Evolutionary conservation across 2,329 filamentous ascomycete species (phyloP), one percentile per base, ranked within the genome.

Genomic region (Colletotrichum spinosum): DNA sequence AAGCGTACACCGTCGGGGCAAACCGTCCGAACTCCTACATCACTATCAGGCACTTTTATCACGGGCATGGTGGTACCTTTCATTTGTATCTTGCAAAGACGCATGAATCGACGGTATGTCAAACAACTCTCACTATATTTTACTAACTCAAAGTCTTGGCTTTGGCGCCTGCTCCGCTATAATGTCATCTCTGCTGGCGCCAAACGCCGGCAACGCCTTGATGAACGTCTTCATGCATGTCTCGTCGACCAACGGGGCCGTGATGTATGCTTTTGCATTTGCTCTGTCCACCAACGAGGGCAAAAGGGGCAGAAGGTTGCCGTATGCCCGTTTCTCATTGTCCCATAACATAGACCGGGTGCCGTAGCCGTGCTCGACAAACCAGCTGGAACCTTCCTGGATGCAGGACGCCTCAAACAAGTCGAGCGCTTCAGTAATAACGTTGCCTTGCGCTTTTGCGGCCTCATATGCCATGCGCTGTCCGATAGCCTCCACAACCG

Each of bases 381-480:
- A 71, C 68, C 66, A 70, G 45, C 52, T 64, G 3, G 52, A 39
- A 34, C 69, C 67, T 2, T 67, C 48, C 2, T 56, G 25, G 13
- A 71, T 58, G 42, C 64, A 69, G 4, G 51, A 64, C 10, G 42
- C 15, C 45, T 67, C 65, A 37, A 65, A 71, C 0, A 70, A 48
- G 6, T 33, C 10, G 2, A 71, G 50, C 48, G 67, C 55, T 2
- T 67, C 58, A 0, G 67, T 17, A 1, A 39, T 51, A 0, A 70
- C 42, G 6, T 38, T 49, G 1, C 8, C 46, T 4, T 53, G 44
- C 4, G 34, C 17, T 39, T 42, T 13, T 15, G 70, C 72, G 3
- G 73, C 70, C 54, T 75, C 72, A 25, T 74, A 75, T 0, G 71
- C 72, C 72, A 75, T 74, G 7, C 72, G 68, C n/a, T 75, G 67